Percentiles rank a stretch among this genome's conserved stretches.
These are phyloP conservation scores for Kwoniella shivajii DNA, from an alignment of 1,284 basidiomycete genomes.

Conservation along the genomic window DNA sequence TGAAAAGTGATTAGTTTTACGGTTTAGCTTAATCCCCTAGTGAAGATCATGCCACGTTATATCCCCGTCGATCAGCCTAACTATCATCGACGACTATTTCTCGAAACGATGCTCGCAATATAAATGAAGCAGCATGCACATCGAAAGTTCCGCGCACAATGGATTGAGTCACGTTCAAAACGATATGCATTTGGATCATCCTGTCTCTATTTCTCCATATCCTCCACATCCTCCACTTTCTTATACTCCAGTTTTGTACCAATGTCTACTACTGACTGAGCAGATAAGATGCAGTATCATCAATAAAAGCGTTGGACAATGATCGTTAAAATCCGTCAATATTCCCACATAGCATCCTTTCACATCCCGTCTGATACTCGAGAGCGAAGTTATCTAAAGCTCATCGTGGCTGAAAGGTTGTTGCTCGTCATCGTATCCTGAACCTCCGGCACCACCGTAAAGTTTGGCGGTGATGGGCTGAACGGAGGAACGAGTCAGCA, in stretches of 20 bases:
- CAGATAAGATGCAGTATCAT: not conserved
- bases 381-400: conserved; percentile 42
- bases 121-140: too few relatives aligned
- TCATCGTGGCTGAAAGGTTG: conserved; percentile 54
- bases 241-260: not conserved
- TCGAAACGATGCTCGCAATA: too few relatives aligned
- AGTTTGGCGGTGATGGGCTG: conserved; percentile 77
- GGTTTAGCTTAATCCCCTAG: too few relatives aligned
- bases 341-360: not conserved
- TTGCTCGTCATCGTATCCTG: conserved; percentile 46
- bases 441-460: conserved; percentile 59
- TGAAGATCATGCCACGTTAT: too few relatives aligned
- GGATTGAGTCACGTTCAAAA: not conserved
- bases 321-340: conserved; percentile 1
- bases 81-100: too few relatives aligned
- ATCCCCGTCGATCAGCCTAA: too few relatives aligned
- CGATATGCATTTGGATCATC: conserved; percentile 4
- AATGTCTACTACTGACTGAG: not conserved
- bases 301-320: not conserved
- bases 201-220: not conserved
- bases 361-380: not conserved
- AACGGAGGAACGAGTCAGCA: conserved; percentile 9
- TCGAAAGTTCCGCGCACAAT: not conserved
- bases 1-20: too few relatives aligned
- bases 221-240: not conserved